phyloP scores from a whole-genome alignment of 805 yeast species.

The Metschnikowia vanudenii region DNA sequence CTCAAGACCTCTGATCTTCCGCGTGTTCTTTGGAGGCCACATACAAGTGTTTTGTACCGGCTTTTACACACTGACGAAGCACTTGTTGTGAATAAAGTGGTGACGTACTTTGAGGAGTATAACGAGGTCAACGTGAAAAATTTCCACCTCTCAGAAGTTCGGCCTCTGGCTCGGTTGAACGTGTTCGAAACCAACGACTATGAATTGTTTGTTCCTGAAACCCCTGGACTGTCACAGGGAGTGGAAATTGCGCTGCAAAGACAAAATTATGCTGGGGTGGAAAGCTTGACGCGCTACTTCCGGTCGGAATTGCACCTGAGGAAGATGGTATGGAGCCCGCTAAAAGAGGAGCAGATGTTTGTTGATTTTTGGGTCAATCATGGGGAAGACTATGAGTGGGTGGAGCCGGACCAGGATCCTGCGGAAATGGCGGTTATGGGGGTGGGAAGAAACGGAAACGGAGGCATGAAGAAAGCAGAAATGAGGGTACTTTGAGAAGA shows the following conservation, averaged over 20 bases:
- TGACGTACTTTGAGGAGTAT: constrained; percentile 43
- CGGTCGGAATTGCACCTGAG: constrained; percentile 14
- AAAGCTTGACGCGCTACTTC: constrained; percentile 7
- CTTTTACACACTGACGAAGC: constrained; percentile 33
- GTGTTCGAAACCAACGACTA: constrained; percentile 11
- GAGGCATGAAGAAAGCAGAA: too few relatives aligned
- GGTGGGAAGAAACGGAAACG: too few relatives aligned
- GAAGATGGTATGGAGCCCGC: constrained; percentile 21
- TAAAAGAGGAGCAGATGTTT: constrained; percentile 35
- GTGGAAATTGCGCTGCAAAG: too few relatives aligned
- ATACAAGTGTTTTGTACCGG: constrained; percentile 28
- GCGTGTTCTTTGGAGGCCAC: constrained; percentile 37
- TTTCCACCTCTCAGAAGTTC: constrained; percentile 26
- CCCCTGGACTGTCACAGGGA: neutral
- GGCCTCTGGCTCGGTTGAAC: constrained; percentile 1
- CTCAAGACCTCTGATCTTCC: constrained; percentile 5
- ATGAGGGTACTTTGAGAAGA: too few relatives aligned
- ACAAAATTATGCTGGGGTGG: neutral
- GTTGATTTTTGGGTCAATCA: constrained; percentile 38
- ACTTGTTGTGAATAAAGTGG: constrained; percentile 30
- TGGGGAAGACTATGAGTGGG: constrained; percentile 87
- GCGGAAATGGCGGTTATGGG: constrained; percentile 41
- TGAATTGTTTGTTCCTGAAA: constrained; percentile 12
- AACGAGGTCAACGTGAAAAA: constrained; percentile 41
- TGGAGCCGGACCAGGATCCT: constrained; percentile 87